Evolutionary conservation across 331 rosid genomes (phyloP), one percentile per base, ranked within the genome.

Genomic region (Spiraea crenata): DNA sequence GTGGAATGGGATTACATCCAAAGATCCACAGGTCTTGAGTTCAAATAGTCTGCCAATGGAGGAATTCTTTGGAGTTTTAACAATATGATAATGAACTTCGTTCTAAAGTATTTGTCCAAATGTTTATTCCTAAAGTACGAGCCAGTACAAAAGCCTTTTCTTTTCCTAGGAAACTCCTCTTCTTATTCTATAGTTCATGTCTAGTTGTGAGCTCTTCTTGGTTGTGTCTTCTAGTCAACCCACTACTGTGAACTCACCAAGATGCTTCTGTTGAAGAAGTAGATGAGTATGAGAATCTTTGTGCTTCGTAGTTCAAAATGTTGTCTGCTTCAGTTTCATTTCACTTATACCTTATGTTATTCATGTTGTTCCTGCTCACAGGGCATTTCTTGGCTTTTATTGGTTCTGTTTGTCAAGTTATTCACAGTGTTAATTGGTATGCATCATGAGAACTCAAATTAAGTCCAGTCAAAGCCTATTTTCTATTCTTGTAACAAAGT

Each of bases 271-370:
- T 17, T 0, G 34, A 37, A 39, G 11, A 37, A 59, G 20, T 59
- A 14, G 45, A 59, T 59, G 45, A 59, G 14, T 7, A 1, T 58
- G 45, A 37, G 12, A 0, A 0, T 58, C 44, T 14, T 35, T 34
- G 17, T 12, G 17, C 40, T 57, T 57, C 8, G 4, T 10, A 34
- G 16, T 31, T 49, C 34, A 20, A 49, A 59, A 42, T 69, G 11
- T 68, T 51, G 3, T 52, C 20, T 17, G 63, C 49, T 69, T 41
- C 64, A 42, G 65, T 42, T 55, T 57, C 42, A 13, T 55, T 34
- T 65, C 8, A 34, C 34, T 40, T 12, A 48, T 8, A 7, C 44
- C 16, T 31, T 34, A 9, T 31, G 38, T 12, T 19, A 41, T 34
- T 25, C 3, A 7, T 69, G 60, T 41, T 11, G 38, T n/a, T 39